Base-by-base conservation (phyloP, 2,329 filamentous ascomycete genomes). In the Lachnellula cervina region DNA sequence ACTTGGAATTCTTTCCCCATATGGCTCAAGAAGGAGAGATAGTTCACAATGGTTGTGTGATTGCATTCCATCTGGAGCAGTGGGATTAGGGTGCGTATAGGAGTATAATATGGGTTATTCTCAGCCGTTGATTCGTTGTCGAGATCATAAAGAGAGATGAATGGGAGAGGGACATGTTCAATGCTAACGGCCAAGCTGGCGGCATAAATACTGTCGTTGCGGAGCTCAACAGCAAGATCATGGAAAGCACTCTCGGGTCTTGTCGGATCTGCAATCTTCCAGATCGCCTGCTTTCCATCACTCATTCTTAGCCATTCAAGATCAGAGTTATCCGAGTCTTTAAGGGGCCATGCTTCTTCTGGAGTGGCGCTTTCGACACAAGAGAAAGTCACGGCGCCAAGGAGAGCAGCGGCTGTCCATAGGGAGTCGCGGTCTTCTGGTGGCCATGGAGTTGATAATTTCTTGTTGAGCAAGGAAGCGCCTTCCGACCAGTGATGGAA, bases 251-350 rank as follows among this genome's bases (percentile, higher is more conserved):
- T 80, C 17, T 78, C 76, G 0, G 71, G 62, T 9, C 78, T 71
- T 4, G 72, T 56, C 0, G 80, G 78, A 49, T 84, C 72, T 1
- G 77, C 71, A 0, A 83, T 65, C 1, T 73, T 64, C 76, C 77
- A 83, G 1, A 86, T 71, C 4, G 74, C 73, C 52, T 72, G 75
- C 67, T 86, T 86, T 0, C 80, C 80, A 13, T 80, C 74, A 55
- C 73, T 76, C 66, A 86, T 75, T 49, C 72, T 77, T 2, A 86
- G 65, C 83, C 83, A 87, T 62, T 80, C 74, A 1, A 86, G 70
- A 58, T 84, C 80, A 0, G 69, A 63, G 0, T 70, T 57, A 0
- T 70, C 70, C 0, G 71, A 66, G 2, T 69, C 59, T 38, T 73
- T 77, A 1, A 87, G 69, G 0, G 83, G 83, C 83, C 83, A 87